phyloP scores from a whole-genome alignment of 2,329 filamentous ascomycete genomes.

The Colletotrichum liriopes region DNA sequence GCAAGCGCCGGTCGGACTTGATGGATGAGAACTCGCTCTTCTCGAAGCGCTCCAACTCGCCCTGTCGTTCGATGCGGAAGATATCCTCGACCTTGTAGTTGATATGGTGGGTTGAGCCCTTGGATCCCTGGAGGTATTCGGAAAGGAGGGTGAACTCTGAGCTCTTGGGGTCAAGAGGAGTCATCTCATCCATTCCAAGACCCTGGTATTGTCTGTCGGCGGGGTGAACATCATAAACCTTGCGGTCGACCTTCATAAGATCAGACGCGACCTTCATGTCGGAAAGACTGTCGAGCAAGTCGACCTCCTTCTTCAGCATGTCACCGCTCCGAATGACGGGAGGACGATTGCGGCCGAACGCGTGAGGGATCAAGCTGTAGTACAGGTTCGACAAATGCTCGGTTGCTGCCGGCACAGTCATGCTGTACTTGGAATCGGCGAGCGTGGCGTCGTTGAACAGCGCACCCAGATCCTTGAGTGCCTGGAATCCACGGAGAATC shows the following conservation, averaged over 20 bases:
- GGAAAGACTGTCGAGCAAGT: slow-evolving; percentile 83
- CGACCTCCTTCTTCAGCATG: slow-evolving; percentile 81
- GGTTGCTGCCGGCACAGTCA: slow-evolving; percentile 58
- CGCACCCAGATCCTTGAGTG: slow-evolving; percentile 81
- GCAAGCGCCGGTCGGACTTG: slow-evolving; percentile 78
- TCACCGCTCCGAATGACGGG: slow-evolving; percentile 73
- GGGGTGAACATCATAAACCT: slow-evolving; percentile 67
- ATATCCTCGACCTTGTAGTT: slow-evolving; percentile 79
- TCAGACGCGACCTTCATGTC: slow-evolving; percentile 88
- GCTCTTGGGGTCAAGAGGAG: slow-evolving; percentile 71
- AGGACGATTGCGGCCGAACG: slow-evolving; percentile 81
- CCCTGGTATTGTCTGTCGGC: slow-evolving; percentile 82
- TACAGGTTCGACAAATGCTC: slow-evolving; percentile 82
- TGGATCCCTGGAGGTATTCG: slow-evolving; percentile 78
- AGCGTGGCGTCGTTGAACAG: slow-evolving; percentile 71
- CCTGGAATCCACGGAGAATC: slow-evolving; percentile 81
- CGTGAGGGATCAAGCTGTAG: slow-evolving; percentile 87
- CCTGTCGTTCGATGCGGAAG: slow-evolving; percentile 85
- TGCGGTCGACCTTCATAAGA: slow-evolving; percentile 79
- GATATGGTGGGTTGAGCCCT: slow-evolving; percentile 76
- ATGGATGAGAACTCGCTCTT: slow-evolving; percentile 67
- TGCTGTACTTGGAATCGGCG: slow-evolving; percentile 61
- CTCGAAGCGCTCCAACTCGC: slow-evolving; percentile 80
- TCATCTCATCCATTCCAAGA: slow-evolving; percentile 84
- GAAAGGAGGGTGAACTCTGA: slow-evolving; percentile 77